Conservation (phyloP, 164 flowering plant genomes). For the Stephania yunnanensis region DNA sequence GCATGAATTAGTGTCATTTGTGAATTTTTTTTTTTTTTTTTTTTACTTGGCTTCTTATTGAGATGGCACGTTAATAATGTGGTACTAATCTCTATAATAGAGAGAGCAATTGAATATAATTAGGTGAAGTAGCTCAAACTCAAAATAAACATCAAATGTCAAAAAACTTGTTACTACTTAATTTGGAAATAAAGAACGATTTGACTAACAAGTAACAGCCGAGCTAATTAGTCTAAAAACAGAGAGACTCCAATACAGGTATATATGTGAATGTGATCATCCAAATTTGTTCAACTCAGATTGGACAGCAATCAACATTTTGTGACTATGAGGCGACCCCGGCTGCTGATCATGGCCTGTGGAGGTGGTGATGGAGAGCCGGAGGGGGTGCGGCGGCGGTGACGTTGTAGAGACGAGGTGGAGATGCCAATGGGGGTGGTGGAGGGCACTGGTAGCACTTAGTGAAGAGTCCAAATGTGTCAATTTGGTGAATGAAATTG, state of each 20-base stretch:
- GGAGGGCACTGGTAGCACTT: constrained; percentile 87
- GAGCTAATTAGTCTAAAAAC: too few species aligned
- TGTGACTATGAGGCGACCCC: background rate
- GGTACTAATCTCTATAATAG: background rate
- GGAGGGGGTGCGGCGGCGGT: constrained; percentile 40
- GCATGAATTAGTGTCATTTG: background rate
- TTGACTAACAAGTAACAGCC: background rate
- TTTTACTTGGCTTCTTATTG: too few species aligned
- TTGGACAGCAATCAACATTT: background rate
- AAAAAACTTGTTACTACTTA: constrained; percentile 2
- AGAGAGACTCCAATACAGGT: background rate
- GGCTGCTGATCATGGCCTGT: background rate
- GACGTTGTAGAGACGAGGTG: constrained; percentile 23
- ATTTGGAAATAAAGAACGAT: background rate
- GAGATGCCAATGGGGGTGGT: constrained; percentile 15
- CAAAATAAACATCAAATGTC: background rate
- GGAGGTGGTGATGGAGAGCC: constrained; percentile 23
- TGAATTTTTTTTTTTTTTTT: background rate
- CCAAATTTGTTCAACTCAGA: background rate
- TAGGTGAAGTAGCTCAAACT: background rate
- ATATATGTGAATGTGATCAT: too few species aligned
- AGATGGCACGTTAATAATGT: too few species aligned
- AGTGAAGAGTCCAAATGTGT: constrained; percentile 88
- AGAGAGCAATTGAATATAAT: too few species aligned
- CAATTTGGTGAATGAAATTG: constrained; percentile 77